phyloP scores from a whole-genome alignment of 768 basidiomycete genomes.

The Boletellus ananas region DNA sequence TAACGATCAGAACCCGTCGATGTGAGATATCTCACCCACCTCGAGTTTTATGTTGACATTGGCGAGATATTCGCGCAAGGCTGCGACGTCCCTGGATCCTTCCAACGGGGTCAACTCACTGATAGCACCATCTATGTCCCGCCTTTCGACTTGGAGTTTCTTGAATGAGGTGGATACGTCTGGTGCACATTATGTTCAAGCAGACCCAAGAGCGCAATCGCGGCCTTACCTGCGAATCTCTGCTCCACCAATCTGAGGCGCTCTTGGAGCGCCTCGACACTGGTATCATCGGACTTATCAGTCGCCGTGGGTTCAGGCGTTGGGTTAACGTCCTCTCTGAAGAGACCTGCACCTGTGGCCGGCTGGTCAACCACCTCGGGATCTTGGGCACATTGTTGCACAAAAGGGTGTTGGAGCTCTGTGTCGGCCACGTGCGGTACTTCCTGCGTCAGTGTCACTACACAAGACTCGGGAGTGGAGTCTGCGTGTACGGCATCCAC shows the following conservation, averaged over 20 bases:
- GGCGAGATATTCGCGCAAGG: constrained; percentile 69
- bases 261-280: constrained; percentile 60
- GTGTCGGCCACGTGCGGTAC: neutral
- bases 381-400: neutral
- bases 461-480: neutral
- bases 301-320: neutral
- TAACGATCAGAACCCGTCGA: neutral
- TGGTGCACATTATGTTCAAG: constrained; percentile 27
- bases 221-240: constrained; percentile 60
- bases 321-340: neutral
- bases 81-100: constrained; percentile 58
- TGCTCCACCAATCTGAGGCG: constrained; percentile 70
- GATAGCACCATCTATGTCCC: constrained; percentile 63
- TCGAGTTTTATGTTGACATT: constrained; percentile 65
- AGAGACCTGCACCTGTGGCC: neutral
- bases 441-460: neutral
- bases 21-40: constrained; percentile 40
- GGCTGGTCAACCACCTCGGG: neutral
- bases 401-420: neutral
- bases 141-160: constrained; percentile 67
- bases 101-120: constrained; percentile 69
- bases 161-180: constrained; percentile 80
- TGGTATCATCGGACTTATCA: constrained; percentile 11
- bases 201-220: neutral
- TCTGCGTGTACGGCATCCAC: neutral